These are phyloP conservation scores for Chaetomidium leptoderma DNA, from an alignment of 495 filamentous ascomycete species.

Conservation along the genomic window DNA sequence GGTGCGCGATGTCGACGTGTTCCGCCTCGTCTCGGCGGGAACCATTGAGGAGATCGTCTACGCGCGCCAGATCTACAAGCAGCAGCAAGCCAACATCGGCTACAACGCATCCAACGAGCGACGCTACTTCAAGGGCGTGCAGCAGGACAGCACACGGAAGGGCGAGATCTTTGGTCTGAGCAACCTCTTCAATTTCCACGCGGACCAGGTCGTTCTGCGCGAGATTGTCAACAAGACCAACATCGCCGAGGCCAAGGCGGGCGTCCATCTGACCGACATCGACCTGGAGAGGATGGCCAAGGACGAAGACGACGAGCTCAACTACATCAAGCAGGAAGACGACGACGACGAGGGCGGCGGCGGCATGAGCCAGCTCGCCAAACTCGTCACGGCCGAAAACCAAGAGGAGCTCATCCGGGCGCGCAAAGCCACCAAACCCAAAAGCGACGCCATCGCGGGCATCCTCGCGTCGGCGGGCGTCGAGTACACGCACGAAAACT, in stretches of 20 bases:
- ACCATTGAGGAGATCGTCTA: constrained; percentile 98
- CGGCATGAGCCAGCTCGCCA: constrained; percentile 73
- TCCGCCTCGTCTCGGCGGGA: constrained; percentile 84
- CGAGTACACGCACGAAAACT: constrained; percentile 94
- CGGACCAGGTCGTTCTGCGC: constrained; percentile 72
- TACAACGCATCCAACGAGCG: constrained; percentile 91
- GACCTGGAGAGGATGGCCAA: constrained; percentile 60
- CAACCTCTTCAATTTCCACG: constrained; percentile 83
- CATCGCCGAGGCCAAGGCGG: constrained; percentile 84
- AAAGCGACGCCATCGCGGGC: constrained; percentile 76
- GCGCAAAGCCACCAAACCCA: constrained; percentile 30
- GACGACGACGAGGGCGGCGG: constrained; percentile 45
- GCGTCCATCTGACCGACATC: constrained; percentile 71
- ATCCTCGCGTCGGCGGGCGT: constrained; percentile 88
- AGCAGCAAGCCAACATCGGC: constrained; percentile 96
- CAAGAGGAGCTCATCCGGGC: constrained; percentile 33
- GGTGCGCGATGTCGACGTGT: constrained; percentile 89
- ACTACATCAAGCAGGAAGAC: constrained; percentile 42
- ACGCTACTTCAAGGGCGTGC: constrained; percentile 92
- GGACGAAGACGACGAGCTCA: constrained; percentile 43
- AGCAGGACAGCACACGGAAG: constrained; percentile 69
- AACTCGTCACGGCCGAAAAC: constrained; percentile 57
- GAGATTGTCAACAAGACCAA: constrained; percentile 98
- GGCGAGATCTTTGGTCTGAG: constrained; percentile 91
- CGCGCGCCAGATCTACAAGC: constrained; percentile 96